Evolutionary conservation across 768 basidiomycete species (phyloP).

Genomic region (Russula sp.): DNA sequence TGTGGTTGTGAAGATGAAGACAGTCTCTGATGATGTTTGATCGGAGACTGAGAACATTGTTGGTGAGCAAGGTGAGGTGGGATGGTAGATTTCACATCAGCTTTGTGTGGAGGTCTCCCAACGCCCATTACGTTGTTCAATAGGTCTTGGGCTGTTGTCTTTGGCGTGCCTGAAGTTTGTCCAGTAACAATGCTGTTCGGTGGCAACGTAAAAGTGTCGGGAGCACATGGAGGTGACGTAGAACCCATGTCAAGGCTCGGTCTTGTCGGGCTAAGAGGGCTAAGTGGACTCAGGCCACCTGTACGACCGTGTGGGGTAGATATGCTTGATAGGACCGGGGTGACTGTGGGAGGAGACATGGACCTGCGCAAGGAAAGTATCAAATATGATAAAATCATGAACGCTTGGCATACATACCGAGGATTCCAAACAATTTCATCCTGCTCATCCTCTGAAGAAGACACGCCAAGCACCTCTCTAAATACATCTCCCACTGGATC

Average conservation of each 20-base stretch:
- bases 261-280: constrained; percentile 13
- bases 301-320: constrained; percentile 7
- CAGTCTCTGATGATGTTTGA: constrained; percentile 19
- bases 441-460: constrained; percentile 43
- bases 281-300: constrained; percentile 11
- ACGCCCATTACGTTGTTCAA: constrained; percentile 46
- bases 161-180: constrained; percentile 20
- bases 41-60: constrained; percentile 10
- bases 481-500: constrained; percentile 73
- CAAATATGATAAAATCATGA: not conserved
- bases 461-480: constrained; percentile 37
- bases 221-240: constrained; percentile 29
- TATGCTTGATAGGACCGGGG: constrained; percentile 8
- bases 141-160: constrained; percentile 62
- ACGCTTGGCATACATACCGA: constrained; percentile 33
- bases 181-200: constrained; percentile 4
- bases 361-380: not conserved
- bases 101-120: constrained; percentile 25
- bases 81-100: constrained; percentile 15
- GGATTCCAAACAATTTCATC: constrained; percentile 78
- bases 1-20: constrained; percentile 34
- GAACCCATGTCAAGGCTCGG: constrained; percentile 9
- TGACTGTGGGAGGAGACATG: constrained; percentile 8
- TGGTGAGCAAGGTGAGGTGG: constrained; percentile 11
- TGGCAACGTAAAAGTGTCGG: constrained; percentile 22